Conservation (phyloP, 805 yeast genomes). For the Yamadazyma nakazawae region DNA sequence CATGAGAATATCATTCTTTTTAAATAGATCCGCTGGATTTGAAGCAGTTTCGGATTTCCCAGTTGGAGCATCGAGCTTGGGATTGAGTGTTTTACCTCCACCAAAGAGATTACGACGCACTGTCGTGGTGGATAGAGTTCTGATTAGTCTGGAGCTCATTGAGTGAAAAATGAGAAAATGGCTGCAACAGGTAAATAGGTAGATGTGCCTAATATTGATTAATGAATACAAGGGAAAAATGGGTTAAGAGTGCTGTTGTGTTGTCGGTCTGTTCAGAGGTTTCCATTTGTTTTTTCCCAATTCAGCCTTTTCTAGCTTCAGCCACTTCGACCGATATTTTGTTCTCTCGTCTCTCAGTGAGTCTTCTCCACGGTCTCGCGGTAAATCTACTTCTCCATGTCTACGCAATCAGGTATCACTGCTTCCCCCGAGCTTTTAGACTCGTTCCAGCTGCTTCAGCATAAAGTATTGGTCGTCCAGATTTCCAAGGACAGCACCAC, state of each 20-base stretch:
- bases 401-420: slow-evolving; percentile 43
- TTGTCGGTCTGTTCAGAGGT: not conserved
- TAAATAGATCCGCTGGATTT: slow-evolving; percentile 43
- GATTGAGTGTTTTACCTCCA: slow-evolving; percentile 22
- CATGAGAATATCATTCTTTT: slow-evolving; percentile 42
- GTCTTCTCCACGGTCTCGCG: not conserved
- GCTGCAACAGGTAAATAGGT: not conserved
- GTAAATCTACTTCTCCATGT: slow-evolving; percentile 21
- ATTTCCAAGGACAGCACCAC: slow-evolving; percentile 31
- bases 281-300: not conserved
- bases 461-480: slow-evolving; percentile 28
- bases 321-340: not conserved
- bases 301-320: not conserved
- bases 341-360: not conserved
- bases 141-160: not conserved
- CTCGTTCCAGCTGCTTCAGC: slow-evolving; percentile 21
- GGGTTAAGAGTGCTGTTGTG: no score
- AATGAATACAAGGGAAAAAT: no score
- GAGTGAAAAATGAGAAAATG: not conserved
- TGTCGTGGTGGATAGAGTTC: not conserved
- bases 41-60: slow-evolving; percentile 38
- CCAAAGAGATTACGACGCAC: slow-evolving; percentile 23
- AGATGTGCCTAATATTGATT: no score
- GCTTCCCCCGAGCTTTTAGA: slow-evolving; percentile 30
- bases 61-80: slow-evolving; percentile 25